phyloP scores from a whole-genome alignment of 768 basidiomycete genomes.

The Rhizopogon vesiculosus region DNA sequence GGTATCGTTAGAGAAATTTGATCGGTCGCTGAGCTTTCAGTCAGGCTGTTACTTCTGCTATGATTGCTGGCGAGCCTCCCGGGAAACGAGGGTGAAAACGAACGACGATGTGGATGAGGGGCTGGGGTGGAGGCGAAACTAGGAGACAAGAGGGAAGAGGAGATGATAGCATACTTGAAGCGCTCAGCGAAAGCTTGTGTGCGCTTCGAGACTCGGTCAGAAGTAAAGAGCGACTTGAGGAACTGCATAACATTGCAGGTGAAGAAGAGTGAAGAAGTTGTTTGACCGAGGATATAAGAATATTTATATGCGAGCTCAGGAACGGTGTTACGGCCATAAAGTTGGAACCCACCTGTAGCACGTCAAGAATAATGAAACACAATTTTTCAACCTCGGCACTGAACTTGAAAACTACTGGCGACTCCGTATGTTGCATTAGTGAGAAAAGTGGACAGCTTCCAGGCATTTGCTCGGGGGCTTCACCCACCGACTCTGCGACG shows the following conservation, averaged over 20 bases:
- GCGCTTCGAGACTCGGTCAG: constrained; percentile 29
- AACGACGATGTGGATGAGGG: constrained; percentile 24
- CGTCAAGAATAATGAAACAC: constrained; percentile 18
- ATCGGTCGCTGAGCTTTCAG: constrained; percentile 18
- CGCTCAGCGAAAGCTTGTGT: constrained; percentile 62
- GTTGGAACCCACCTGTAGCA: constrained; percentile 33
- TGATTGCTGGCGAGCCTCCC: constrained; percentile 35
- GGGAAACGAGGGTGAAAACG: constrained; percentile 37
- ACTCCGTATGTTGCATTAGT: constrained; percentile 10
- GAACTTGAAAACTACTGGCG: constrained; percentile 10
- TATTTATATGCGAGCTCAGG: constrained; percentile 6
- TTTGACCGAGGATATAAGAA: not conserved
- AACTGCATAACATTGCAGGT: constrained; percentile 25
- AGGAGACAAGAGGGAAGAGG: constrained; percentile 68
- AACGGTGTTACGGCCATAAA: constrained; percentile 10
- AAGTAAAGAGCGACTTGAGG: constrained; percentile 31
- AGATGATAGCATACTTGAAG: constrained; percentile 83
- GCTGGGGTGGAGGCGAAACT: constrained; percentile 41
- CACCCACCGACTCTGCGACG: constrained; percentile 49
- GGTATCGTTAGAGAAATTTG: constrained; percentile 20
- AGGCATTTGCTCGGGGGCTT: constrained; percentile 52
- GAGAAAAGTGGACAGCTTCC: constrained; percentile 40
- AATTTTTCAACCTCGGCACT: constrained; percentile 22
- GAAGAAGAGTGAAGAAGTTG: constrained; percentile 4
- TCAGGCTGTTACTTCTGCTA: constrained; percentile 40